Evolutionary conservation across 2,329 filamentous ascomycete genomes (phyloP).

Genomic region (Fusarium paranaense): DNA sequence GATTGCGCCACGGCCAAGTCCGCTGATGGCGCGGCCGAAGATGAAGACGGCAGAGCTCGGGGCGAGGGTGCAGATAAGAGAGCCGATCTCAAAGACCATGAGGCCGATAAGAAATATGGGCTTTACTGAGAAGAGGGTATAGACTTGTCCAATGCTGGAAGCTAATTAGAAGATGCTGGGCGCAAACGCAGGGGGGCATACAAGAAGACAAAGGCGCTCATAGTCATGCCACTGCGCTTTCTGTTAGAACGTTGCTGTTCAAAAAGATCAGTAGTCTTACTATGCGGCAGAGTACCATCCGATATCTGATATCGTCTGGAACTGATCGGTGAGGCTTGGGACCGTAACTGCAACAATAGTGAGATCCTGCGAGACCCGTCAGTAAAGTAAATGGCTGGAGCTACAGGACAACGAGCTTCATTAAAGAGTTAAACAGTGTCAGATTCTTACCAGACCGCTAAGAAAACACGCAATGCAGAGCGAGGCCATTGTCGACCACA

Average conservation of each 20-base stretch:
- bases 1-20: conserved; percentile 46
- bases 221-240: conserved; percentile 40
- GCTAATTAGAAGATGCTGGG: neutral
- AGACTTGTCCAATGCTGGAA: conserved; percentile 46
- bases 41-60: conserved; percentile 51
- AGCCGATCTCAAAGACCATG: conserved; percentile 48
- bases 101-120: conserved; percentile 44
- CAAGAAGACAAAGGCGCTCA: conserved; percentile 43
- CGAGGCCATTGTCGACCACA: conserved; percentile 42
- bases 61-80: conserved; percentile 50
- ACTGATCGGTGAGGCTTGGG: conserved; percentile 40
- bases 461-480: conserved; percentile 39
- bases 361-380: conserved; percentile 20
- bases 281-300: conserved; percentile 45
- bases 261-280: too few relatives aligned
- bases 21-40: conserved; percentile 51
- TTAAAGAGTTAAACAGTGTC: accelerated
- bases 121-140: conserved; percentile 47
- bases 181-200: neutral
- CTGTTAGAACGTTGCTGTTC: too few relatives aligned
- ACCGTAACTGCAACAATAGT: conserved; percentile 39
- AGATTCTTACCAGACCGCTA: conserved; percentile 29
- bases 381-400: neutral
- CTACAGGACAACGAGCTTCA: too few relatives aligned
- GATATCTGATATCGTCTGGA: conserved; percentile 41